These are phyloP conservation scores for Carpinus fangiana DNA, from an alignment of 306 rosid species.

Conservation along the genomic window DNA sequence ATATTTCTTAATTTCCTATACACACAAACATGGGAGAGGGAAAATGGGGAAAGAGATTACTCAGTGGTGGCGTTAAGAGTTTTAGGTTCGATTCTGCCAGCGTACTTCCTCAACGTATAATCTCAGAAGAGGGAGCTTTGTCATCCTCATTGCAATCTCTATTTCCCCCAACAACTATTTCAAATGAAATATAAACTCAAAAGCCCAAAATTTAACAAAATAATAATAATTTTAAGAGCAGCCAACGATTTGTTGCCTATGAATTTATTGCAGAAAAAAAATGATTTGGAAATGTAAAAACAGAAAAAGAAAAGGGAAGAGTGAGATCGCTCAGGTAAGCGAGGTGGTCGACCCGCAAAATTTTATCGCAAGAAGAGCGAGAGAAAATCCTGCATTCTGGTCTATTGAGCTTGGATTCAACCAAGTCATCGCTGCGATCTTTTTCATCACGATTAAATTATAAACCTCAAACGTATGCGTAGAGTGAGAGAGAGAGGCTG, in stretches of 20 bases:
- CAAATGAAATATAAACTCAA: not conserved
- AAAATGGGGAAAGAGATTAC: constrained; percentile 24
- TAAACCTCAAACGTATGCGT: no score
- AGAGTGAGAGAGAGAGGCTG: not conserved
- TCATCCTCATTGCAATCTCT: constrained; percentile 51
- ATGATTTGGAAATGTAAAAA: not conserved
- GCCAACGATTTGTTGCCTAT: not conserved
- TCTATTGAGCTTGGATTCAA: no score
- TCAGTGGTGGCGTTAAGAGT: constrained; percentile 54
- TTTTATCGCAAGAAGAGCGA: constrained; percentile 12
- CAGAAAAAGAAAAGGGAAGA: not conserved
- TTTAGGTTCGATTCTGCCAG: constrained; percentile 83
- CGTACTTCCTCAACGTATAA: constrained; percentile 54
- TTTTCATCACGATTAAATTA: no score
- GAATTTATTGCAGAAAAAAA: not conserved
- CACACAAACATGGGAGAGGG: not conserved
- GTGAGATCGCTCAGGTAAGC: constrained; percentile 82
- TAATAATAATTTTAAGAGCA: not conserved
- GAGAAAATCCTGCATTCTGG: no score
- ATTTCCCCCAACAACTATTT: constrained; percentile 26
- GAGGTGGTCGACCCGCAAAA: constrained; percentile 89
- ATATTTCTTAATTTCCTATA: not conserved
- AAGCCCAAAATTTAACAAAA: not conserved
- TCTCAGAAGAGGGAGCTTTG: constrained; percentile 82
- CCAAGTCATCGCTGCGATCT: no score